Base-by-base conservation (phyloP, 2,329 filamentous ascomycete genomes). In the Fusarium multiceps region DNA sequence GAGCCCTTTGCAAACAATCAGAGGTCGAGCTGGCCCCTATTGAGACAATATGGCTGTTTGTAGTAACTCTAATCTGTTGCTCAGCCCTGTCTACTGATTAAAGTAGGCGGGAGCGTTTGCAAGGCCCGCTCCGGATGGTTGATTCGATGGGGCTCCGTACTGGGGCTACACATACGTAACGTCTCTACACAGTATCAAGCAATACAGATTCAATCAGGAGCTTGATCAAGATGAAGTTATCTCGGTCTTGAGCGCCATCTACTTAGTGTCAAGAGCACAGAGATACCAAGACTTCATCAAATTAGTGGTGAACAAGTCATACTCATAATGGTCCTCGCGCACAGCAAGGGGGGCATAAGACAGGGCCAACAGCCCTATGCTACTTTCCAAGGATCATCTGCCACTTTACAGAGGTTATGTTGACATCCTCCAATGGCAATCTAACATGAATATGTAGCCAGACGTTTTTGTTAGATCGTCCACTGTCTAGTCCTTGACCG, bases 51-150 rank as follows among this genome's bases (percentile, higher is more conserved):
- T 46, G 48, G 41, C 68, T 51, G 59, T 47, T 69, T 55, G 65
- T 45, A 25, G 63, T 45, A 63, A 23, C 23, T 42, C 47, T 51
- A n/a, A 27, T 58, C 7, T 27, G 48, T 8, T 27, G 13, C 23
- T 7, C 23, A 20, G 23, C 32, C 48, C 23, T 41, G 13, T 40
- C 40, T 62, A 27, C 14, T 60, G 53, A 55, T 40, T 40, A 46
- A 37, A 20, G 25, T 53, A 34, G 41, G 43, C 34, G 59, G 68
- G 59, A 61, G 43, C 43, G 46, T 51, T 63, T 57, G 37, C 49
- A 60, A 72, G 66, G 69, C 43, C 69, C 69, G 55, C 66, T 27
- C 69, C 69, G 58, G 61, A 49, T 53, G 49, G 55, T 40, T 58
- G 55, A 32, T 48, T 41, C 37, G 18, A 45, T 34, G 25, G 28